Conservation (phyloP, 2,329 filamentous ascomycete genomes). For the Rhynchosporium secalis region DNA sequence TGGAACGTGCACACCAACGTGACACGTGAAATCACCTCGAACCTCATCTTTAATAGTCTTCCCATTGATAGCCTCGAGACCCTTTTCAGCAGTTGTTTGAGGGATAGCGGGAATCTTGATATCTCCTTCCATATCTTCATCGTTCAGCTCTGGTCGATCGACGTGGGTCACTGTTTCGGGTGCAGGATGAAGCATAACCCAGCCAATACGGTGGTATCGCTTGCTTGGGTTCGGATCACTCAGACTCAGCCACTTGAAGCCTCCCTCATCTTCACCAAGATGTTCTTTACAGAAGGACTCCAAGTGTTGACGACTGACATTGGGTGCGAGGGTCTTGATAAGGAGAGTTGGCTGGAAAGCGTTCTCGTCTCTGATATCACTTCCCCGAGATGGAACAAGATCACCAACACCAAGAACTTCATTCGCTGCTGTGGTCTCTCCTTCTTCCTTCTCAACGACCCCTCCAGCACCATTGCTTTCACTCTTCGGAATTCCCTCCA, state of each 20-base stretch:
- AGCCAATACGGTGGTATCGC: constrained; percentile 95
- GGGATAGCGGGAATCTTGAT: constrained; percentile 49
- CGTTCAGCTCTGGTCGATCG: constrained; percentile 71
- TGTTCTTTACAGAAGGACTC: constrained; percentile 95
- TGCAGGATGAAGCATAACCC: constrained; percentile 91
- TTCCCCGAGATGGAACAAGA: constrained; percentile 77
- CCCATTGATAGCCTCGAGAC: constrained; percentile 90
- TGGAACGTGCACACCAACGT: constrained; percentile 93
- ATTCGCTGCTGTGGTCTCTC: constrained; percentile 85
- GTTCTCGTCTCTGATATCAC: constrained; percentile 86
- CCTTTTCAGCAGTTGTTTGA: constrained; percentile 73
- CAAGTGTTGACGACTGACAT: constrained; percentile 89
- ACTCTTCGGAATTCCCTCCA: constrained; percentile 91
- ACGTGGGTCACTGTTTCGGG: constrained; percentile 64
- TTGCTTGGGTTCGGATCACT: constrained; percentile 97
- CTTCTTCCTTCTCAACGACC: constrained; percentile 89
- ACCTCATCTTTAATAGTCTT: constrained; percentile 96
- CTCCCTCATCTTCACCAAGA: constrained; percentile 84
- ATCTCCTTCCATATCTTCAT: constrained; percentile 60
- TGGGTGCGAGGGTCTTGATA: constrained; percentile 97
- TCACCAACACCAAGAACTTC: constrained; percentile 93
- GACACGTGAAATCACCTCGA: constrained; percentile 93
- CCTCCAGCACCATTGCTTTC: constrained; percentile 87
- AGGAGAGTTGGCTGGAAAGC: constrained; percentile 87
- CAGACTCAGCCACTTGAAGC: constrained; percentile 93